Base-by-base conservation (phyloP, 768 basidiomycete species). In the Pisolithus orientalis region DNA sequence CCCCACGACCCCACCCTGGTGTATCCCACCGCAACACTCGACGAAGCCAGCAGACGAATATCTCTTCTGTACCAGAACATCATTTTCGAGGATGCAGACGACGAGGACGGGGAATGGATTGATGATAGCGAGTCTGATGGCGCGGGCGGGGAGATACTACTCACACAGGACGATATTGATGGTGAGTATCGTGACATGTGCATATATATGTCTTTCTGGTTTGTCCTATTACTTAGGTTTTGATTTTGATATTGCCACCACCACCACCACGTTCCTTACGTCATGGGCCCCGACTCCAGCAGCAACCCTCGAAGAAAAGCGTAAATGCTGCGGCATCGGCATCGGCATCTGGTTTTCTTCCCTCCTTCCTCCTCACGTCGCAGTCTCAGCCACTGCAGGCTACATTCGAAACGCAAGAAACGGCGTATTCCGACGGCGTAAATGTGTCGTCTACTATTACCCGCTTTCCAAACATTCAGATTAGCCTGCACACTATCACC, bases 381-480 rank as follows among this genome's bases (percentile, higher is more conserved):
- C 61, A 60, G 48, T 62, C 64, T 37, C 55, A 61, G 38, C 62
- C 57, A 1, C 21, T 21, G 21, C 56, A 32, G 1, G 65, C 60
- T 48, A 71, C 66, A 7, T 65, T 69, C 40, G 68, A 69, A 39
- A 76, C 75, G 4, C 76, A 80, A 59, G 75, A 75, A 40, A 73
- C 73, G 0, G 71, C 75, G 55, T 80, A 80, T 61, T 86, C 85
- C 5, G 79, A 85, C 57, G 75, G 7, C 21, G 21, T 21, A 39
- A 17, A 43, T 17, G 42, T 1, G n/a, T 40, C 11, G 9, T 40
- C 21, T 21, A 21, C 39, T 16, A 86, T 91, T 55, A 80, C 76
- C 8, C 77, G 75, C 10, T 90, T 91, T 59, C 89, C 89, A 3
- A 68, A 74, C 6, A 90, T 89, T 59, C 82, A 85, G 55, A 89